Evolutionary conservation across 805 yeast species (phyloP).

Genomic region (Candida succiphila): DNA sequence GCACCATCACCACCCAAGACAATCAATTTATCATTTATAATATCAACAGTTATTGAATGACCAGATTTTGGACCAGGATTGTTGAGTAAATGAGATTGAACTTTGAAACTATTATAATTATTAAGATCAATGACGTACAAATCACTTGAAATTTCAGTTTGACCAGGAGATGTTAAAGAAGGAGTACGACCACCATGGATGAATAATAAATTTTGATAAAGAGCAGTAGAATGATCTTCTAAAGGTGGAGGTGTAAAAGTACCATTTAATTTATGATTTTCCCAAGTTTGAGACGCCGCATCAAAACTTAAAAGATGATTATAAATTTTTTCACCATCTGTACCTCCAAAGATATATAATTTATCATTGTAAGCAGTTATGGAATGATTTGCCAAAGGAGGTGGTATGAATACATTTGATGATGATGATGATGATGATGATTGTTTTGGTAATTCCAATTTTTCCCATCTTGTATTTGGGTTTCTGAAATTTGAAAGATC

Average conservation of each 20-base stretch:
- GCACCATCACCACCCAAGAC: constrained; percentile 90
- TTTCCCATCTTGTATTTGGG: constrained; percentile 79
- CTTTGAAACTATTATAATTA: constrained; percentile 57
- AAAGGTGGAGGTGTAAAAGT: constrained; percentile 61
- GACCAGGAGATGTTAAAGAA: too few relatives aligned
- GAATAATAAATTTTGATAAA: constrained; percentile 70
- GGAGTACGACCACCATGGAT: constrained; percentile 87
- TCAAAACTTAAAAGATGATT: constrained; percentile 79
- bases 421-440: constrained; percentile 59
- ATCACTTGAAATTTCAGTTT: constrained; percentile 57
- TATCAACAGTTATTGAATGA: constrained; percentile 71
- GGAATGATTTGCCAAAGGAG: constrained; percentile 85
- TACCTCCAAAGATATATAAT: constrained; percentile 86
- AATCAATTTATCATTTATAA: constrained; percentile 56
- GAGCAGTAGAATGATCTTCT: constrained; percentile 83
- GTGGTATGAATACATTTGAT: constrained; percentile 90
- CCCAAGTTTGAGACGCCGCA: constrained; percentile 61
- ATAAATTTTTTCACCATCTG: constrained; percentile 55
- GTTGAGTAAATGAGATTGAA: constrained; percentile 31
- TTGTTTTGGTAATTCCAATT: constrained; percentile 41
- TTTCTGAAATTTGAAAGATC: constrained; percentile 81
- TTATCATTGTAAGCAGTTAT: constrained; percentile 73
- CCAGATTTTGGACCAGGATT: constrained; percentile 85
- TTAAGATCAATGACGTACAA: constrained; percentile 70
- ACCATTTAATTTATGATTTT: constrained; percentile 59